These are phyloP conservation scores for Yarrowia hollandica DNA, from an alignment of 805 yeast species.

Conservation along the genomic window DNA sequence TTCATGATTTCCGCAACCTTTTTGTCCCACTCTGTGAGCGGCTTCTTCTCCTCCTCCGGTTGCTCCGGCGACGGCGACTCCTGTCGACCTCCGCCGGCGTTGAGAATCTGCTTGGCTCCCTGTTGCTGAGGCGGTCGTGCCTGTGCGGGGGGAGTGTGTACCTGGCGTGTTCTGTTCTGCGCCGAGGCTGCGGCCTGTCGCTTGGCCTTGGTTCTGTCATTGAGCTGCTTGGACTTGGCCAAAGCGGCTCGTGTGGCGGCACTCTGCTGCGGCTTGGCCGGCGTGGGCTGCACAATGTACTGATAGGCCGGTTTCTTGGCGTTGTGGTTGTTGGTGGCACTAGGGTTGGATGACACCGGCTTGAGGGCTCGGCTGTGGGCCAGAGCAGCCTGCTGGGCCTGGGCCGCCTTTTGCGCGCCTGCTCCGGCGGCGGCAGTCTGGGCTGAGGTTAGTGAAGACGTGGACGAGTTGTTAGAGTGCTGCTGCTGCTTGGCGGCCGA, in stretches of 20 bases:
- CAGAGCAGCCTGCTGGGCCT: conserved; percentile 21
- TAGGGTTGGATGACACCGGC: conserved; percentile 13
- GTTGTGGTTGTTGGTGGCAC: conserved; percentile 13
- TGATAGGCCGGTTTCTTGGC: conserved; percentile 24
- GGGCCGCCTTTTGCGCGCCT: conserved; percentile 12
- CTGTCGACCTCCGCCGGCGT: background rate
- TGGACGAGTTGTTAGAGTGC: conserved; percentile 23
- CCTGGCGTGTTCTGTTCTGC: conserved; percentile 25
- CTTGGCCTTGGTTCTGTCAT: conserved; percentile 26
- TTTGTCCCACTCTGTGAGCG: conserved; percentile 40
- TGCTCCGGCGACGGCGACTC: conserved; percentile 8
- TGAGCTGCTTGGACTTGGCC: conserved; percentile 23
- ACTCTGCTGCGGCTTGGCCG: conserved; percentile 24
- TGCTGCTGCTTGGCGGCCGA: conserved; percentile 22
- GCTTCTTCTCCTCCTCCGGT: conserved; percentile 26
- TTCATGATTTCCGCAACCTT: conserved; percentile 41
- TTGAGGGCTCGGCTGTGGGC: conserved; percentile 23
- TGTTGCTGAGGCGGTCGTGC: background rate
- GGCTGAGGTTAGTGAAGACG: conserved; percentile 23
- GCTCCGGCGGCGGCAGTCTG: conserved; percentile 15
- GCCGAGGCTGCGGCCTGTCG: conserved; percentile 16
- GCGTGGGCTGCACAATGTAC: conserved; percentile 19
- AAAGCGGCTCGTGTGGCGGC: conserved; percentile 26
- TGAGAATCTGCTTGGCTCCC: conserved; percentile 1
- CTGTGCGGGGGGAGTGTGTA: conserved; percentile 5